Base-by-base conservation (phyloP, 768 basidiomycete species). In the Chlorophyllum brunneum region DNA sequence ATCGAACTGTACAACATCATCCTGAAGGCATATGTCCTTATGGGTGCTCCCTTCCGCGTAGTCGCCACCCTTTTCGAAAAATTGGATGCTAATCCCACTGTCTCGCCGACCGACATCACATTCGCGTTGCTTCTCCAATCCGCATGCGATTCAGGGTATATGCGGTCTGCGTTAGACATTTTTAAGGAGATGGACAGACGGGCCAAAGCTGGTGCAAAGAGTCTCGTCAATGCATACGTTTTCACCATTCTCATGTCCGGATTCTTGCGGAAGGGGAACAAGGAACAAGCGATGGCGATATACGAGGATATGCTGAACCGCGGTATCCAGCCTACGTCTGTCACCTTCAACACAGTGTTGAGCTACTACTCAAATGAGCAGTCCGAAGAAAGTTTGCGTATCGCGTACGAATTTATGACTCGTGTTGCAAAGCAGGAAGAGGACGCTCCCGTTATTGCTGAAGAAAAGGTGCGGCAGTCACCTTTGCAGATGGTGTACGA, bases 71-170 rank as follows among this genome's bases (percentile, higher is more conserved):
- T 90, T 30, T 92, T 93, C 67, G 69, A 74, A 38, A 76, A 72
- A 48, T 68, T 92, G 27, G 58, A 64, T 51, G 66, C 72, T 51
- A 60, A 69, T 31, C 63, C 71, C 5, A 76, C 77, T 2, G 62
- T 86, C 13, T 72, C 73, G 33, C 87, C 91, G 0, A 79, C 86
- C 57, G 65, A 59, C 4, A 74, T 77, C 58, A 84, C 88, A 0
- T 95, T 86, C 64, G 75, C 86, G 1, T 71, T 88, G 40, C 70
- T 92, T 43, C 82, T 94, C 30, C 88, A 90, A 62, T 86, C 88
- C 0, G 88, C 93, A 9, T 87, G 88, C 62, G 88, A 93, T 59
- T 71, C 81, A 15, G 80, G 83, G 4, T 63, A 76, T 49, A 81
- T 93, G 76, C 69, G 72, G 10, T 64, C 79, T 6, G 92, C 92